Conservation (phyloP, 75 land plant species). For the Cupressus sempervirens region DNA sequence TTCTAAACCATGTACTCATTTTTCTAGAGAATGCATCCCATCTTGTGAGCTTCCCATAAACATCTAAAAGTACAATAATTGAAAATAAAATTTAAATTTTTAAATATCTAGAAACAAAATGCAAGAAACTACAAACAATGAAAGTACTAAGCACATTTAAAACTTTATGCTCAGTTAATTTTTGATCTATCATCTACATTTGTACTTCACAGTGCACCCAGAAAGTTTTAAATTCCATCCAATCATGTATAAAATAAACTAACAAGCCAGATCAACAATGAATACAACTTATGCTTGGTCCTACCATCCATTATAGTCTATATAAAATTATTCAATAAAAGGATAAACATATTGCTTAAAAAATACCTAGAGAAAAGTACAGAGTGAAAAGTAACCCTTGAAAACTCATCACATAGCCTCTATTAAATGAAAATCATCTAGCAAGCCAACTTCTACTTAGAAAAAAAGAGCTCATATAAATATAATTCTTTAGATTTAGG, state of each 20-base stretch:
- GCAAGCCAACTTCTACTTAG: not conserved
- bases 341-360: not conserved
- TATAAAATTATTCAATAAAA: not conserved
- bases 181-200: not conserved
- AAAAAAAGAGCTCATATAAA: not conserved
- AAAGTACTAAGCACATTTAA: not conserved
- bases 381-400: not conserved
- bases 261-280: not conserved
- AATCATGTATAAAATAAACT: not conserved
- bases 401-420: not conserved
- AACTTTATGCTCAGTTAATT: not conserved
- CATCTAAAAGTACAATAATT: constrained; percentile 30
- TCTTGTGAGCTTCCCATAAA: constrained; percentile 69
- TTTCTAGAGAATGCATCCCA: constrained; percentile 50
- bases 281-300: not conserved
- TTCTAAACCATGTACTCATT: constrained; percentile 62
- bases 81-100: not conserved
- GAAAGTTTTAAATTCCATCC: not conserved
- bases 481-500: not conserved
- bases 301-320: not conserved
- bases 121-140: not conserved
- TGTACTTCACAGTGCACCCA: too few relatives aligned
- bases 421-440: not conserved
- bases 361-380: not conserved
- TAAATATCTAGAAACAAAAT: not conserved